These are phyloP conservation scores for Quercus engelmannii DNA, from an alignment of 306 rosid species.

Conservation along the genomic window DNA sequence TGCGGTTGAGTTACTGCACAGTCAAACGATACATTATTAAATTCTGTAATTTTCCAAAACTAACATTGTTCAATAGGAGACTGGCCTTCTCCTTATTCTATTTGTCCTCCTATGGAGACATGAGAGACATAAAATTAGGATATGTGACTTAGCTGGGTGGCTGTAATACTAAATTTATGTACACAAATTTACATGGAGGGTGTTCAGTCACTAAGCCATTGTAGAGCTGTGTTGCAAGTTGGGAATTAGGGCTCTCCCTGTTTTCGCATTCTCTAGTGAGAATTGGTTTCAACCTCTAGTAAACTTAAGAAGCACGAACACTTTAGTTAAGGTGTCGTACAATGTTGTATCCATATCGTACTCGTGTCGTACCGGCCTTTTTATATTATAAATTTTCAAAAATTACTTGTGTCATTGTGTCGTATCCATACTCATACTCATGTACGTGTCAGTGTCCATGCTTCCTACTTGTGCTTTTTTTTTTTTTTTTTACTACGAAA, in stretches of 20 bases:
- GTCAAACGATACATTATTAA: constrained; percentile 18
- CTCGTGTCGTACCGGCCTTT: fast-evolving
- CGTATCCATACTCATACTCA: no score
- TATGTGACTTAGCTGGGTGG: background rate
- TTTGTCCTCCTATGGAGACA: background rate
- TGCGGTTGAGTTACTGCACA: constrained; percentile 75
- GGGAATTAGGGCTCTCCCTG: constrained; percentile 60
- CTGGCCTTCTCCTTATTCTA: no score
- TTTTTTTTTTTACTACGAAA: no score
- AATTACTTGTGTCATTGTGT: no score
- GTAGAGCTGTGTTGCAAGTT: constrained; percentile 43
- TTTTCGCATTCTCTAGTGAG: constrained; percentile 56
- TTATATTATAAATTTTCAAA: no score
- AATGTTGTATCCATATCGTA: no score
- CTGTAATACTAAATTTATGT: background rate
- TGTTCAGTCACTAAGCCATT: constrained; percentile 26
- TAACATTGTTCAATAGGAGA: background rate
- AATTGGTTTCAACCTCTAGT: constrained; percentile 71
- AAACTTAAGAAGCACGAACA: no score
- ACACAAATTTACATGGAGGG: background rate
- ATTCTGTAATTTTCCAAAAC: background rate
- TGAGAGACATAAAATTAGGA: background rate
- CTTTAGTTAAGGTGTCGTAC: no score
- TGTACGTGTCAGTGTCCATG: background rate
- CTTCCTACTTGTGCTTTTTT: no score